phyloP scores from a whole-genome alignment of 2,329 filamentous ascomycete genomes.

The Verticillium zaregamsianum region DNA sequence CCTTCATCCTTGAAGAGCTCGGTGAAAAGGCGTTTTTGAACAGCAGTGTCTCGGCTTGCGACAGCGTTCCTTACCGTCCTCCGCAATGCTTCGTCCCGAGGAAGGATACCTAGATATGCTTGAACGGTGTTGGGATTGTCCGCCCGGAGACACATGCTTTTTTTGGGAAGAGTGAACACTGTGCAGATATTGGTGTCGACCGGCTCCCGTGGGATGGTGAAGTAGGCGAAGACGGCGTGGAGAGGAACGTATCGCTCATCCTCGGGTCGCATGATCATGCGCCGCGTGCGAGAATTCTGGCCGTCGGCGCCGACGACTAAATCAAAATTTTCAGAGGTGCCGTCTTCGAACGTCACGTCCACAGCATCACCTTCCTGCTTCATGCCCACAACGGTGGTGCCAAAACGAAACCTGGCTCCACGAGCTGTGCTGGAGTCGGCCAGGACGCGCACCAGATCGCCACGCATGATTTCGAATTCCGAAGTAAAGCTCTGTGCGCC shows the following conservation, averaged over 20 bases:
- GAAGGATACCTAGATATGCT: conserved; percentile 6
- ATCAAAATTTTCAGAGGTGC: conserved; percentile 38
- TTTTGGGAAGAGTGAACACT: conserved; percentile 2
- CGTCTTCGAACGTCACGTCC: conserved; percentile 36
- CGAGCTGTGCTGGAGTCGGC: conserved; percentile 32
- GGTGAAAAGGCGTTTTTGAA: conserved; percentile 30
- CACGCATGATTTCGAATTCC: conserved; percentile 58
- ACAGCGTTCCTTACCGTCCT: conserved; percentile 1
- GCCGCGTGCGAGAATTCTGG: conserved; percentile 43
- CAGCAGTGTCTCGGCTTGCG: conserved; percentile 11
- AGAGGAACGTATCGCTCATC: conserved; percentile 19
- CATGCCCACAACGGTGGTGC: conserved; percentile 18
- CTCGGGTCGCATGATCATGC: conserved; percentile 28
- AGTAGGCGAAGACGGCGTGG: conserved; percentile 25
- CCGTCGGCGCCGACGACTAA: conserved; percentile 54
- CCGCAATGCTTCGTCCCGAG: conserved; percentile 3
- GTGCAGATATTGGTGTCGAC: conserved; percentile 12
- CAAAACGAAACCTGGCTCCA: conserved; percentile 21
- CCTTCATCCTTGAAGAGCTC: conserved; percentile 30
- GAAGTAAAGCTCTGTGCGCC: conserved; percentile 42
- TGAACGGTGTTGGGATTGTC: conserved; percentile 11
- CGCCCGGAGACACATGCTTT: conserved; percentile 4
- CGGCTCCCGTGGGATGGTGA: conserved; percentile 21
- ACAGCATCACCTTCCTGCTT: conserved; percentile 28
- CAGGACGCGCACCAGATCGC: conserved; percentile 47